Conservation (phyloP, 306 rosid genomes). For the Psophocarpus tetragonolobus region DNA sequence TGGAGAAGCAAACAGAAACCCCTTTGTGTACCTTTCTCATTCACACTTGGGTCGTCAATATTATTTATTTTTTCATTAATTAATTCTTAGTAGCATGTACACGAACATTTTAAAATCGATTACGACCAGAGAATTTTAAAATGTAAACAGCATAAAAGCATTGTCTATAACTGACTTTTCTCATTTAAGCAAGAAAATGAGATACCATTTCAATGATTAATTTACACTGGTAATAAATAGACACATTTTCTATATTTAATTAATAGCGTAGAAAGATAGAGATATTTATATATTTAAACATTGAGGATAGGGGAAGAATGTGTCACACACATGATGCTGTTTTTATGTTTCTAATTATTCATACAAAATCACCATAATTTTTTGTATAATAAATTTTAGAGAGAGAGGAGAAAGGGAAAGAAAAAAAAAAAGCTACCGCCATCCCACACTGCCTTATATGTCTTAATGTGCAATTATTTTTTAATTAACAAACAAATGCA, state of each 20-base stretch:
- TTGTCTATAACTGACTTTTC: conserved; percentile 31
- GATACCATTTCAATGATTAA: background rate
- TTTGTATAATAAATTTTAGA: background rate
- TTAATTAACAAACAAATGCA: background rate
- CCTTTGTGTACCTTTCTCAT: conserved; percentile 50
- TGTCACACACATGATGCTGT: conserved; percentile 59
- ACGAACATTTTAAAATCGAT: conserved; percentile 15
- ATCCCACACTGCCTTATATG: background rate
- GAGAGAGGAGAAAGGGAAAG: too few relatives aligned
- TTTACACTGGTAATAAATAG: background rate
- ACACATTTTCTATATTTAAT: background rate
- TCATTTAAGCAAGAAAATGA: conserved; percentile 46
- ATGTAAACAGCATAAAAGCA: conserved; percentile 22
- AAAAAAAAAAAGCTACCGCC: background rate
- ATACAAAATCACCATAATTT: background rate
- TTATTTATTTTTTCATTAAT: background rate
- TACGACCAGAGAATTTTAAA: conserved; percentile 36
- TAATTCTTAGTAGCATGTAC: background rate
- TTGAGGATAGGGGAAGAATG: conserved; percentile 62
- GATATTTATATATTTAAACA: conserved; percentile 17
- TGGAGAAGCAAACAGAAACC: conserved; percentile 51
- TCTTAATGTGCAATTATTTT: background rate
- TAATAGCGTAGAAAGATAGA: conserved; percentile 41
- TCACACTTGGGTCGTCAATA: conserved; percentile 51
- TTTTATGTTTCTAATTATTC: conserved; percentile 11